Evolutionary conservation across 2,329 filamentous ascomycete genomes (phyloP), one percentile per base, ranked within the genome.

Genomic region (Aspergillus sp.): DNA sequence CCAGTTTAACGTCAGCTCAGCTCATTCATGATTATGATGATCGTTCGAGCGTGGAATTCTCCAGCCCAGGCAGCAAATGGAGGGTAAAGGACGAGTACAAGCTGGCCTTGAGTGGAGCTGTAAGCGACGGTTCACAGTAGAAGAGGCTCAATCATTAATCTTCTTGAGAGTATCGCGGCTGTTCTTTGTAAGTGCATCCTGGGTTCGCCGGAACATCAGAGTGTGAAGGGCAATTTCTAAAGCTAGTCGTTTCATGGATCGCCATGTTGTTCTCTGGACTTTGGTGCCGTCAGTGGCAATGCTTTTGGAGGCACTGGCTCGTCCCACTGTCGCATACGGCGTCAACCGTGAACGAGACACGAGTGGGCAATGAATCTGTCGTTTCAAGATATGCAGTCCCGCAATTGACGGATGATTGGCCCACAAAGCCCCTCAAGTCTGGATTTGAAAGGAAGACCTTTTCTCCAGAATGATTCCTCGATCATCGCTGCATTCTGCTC

Each of bases 101-200:
- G 34, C 34, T 41, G 11, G 11, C 34, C 34, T 15, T 15, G 6
- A 15, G 11, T 41, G 9, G 15, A 41, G 11, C 34, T 41, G 34
- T 13, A 41, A 15, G 5, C 11, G 13, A 41, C 34, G 8, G 34
- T 38, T 38, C 34, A 15, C 34, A 59, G 51, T 28, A 13, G 31
- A 31, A 50, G 28, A 25, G 17, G 50, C 22, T 41, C 31, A 41
- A 23, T 8, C 17, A 8, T 34, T n/a, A 41, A 23, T 8, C 8
- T 6, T 34, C 9, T 28, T 28, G 34, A 15, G 46, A 8, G 22
- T 5, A 30, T 34, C 50, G 46, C 52, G 31, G 63, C 60, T 63
- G 51, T 66, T 25, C 19, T 23, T 34, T 22, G 56, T 54, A 55
- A 59, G 45, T 57, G 51, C 54, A 57, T 62, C 60, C 57, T 52